Evolutionary conservation across 176 grass and related monocot species (phyloP), one percentile per base, ranked within the genome.

Genomic region (Ensete ventricosum): DNA sequence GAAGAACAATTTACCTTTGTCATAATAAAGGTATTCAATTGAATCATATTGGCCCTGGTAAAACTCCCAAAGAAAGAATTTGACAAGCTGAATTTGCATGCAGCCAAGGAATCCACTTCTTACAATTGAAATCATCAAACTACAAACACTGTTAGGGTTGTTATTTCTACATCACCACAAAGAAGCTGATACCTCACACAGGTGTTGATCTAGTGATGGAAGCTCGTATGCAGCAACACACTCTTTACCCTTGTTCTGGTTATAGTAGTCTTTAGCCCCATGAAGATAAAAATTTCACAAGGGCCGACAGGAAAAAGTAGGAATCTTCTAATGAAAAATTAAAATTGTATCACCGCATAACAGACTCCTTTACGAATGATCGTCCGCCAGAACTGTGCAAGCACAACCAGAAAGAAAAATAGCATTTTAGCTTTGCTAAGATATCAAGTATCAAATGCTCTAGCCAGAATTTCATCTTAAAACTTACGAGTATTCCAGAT

Each of bases 401-500:
- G 62, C 0, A 13, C 16, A n/a, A 52, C 0, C 21, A 79, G 16
- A 27, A 1, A 14, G 2, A 58, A 4, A 64, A 11, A 12, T 6
- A 22, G 14, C 52, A 25, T 11, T 14, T 73, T 53, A 19, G 52
- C 11, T 24, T 24, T 50, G 13, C 14, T 27, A 26, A 20, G 16
- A 54, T 52, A 75, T 8, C 25, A 84, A 67, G 17, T 26, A 1
- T 54, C 19, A 25, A 75, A 76, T 77, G 75, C 73, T 53, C 67
- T 71, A 70, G 75, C 27, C 51, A 79, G 48, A 64, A 43, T 64
- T n/a, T 26, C 22, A 69, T 55, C 72, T 19, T 52, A 17, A 24
- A 20, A 87, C 88, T 95, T 74, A 95, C 96, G 85, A 91, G 79
- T 87, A 99, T 79, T 86, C 88, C 51, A 99, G 77, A 69, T 82